A percentile compares a stretch with the other conserved stretches of the same genome.
phyloP scores from a whole-genome alignment of 1,139 yeast species.

The Geotrichum candidum region DNA sequence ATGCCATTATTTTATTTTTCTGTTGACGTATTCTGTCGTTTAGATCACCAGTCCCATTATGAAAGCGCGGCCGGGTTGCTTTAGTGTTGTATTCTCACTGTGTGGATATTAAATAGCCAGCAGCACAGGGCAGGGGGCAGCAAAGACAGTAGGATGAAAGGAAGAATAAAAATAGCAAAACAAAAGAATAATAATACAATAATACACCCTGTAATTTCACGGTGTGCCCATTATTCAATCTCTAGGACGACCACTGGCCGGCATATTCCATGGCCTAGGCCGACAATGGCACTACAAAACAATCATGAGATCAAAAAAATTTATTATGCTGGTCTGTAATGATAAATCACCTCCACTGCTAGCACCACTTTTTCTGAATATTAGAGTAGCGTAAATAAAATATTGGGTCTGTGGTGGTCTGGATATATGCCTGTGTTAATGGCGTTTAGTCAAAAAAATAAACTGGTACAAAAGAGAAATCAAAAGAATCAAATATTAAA shows the following conservation, averaged over 20 bases:
- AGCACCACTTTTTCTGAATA: not conserved
- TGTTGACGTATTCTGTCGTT: not conserved
- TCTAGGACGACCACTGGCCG: not conserved
- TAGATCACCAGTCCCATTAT: not conserved
- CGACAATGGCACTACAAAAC: not conserved
- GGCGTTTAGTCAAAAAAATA: not conserved
- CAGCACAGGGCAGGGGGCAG: not conserved
- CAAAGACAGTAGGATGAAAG: not conserved
- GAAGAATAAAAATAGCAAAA: too few relatives aligned
- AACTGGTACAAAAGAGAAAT: not conserved
- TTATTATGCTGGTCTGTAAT: not conserved
- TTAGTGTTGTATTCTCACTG: not conserved
- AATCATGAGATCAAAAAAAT: not conserved
- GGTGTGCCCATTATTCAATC: not conserved
- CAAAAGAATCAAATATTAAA: not conserved
- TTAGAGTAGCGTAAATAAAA: not conserved
- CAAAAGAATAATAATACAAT: too few relatives aligned
- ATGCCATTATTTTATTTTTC: not conserved
- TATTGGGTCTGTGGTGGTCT: not conserved
- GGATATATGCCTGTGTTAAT: not conserved
- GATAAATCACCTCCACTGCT: not conserved
- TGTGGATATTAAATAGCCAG: not conserved
- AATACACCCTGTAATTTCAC: too few relatives aligned
- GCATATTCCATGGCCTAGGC: not conserved
- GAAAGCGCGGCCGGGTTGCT: not conserved